phyloP scores from a whole-genome alignment of 345 rosid species.

The Orychophragmus violaceus region DNA sequence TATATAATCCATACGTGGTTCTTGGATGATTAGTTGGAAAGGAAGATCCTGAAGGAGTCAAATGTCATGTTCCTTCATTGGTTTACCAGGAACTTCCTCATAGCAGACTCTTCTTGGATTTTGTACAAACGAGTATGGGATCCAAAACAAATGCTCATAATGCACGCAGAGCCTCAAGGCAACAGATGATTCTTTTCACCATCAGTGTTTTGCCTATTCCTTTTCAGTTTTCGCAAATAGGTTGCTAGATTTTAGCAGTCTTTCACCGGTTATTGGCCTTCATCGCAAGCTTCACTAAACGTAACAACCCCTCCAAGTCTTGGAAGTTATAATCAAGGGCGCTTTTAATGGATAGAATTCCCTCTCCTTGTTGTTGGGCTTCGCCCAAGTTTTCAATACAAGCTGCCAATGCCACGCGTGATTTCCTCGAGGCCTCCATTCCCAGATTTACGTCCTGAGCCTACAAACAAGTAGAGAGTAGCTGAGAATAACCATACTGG shows the following conservation, averaged over 20 bases:
- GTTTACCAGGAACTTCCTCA: constrained; percentile 15
- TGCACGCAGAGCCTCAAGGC: constrained; percentile 14
- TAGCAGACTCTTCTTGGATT: constrained; percentile 13
- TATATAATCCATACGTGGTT: constrained; percentile 4
- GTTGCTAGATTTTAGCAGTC: background rate
- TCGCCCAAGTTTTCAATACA: constrained; percentile 48
- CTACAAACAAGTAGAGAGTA: constrained; percentile 41
- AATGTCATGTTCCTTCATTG: constrained; percentile 9
- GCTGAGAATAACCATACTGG: constrained; percentile 9
- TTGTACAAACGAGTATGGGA: constrained; percentile 18
- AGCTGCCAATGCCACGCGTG: constrained; percentile 59
- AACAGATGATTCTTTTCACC: background rate
- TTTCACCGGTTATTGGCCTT: constrained; percentile 62
- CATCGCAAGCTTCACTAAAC: constrained; percentile 73
- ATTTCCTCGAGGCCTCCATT: constrained; percentile 96
- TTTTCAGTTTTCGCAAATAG: constrained; percentile 15
- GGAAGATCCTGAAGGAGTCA: constrained; percentile 13
- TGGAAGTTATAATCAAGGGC: constrained; percentile 97
- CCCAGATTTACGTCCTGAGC: constrained; percentile 71
- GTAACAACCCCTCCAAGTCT: constrained; percentile 74
- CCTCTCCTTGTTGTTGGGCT: constrained; percentile 47
- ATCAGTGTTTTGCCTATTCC: constrained; percentile 10
- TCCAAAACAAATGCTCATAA: constrained; percentile 12
- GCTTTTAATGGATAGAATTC: constrained; percentile 53
- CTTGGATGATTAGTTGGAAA: constrained; percentile 14